Conservation (phyloP, 257 asterid genomes). For the Solanum bulbocastanum region DNA sequence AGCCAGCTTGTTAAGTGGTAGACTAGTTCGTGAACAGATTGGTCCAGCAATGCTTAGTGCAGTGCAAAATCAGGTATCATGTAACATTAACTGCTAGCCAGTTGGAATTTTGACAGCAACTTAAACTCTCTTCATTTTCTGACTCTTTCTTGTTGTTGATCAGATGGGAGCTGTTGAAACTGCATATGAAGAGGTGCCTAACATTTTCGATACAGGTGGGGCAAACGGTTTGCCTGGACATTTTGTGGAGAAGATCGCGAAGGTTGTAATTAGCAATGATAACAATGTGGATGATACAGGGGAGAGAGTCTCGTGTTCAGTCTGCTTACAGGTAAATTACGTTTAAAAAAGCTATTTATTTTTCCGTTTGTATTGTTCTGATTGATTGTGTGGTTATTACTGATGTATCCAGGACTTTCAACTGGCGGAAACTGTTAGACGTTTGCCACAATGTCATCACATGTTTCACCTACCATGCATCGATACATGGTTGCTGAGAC, state of each 20-base stretch:
- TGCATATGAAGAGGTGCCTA: conserved; percentile 47
- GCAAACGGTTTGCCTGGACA: conserved; percentile 60
- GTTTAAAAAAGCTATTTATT: neutral
- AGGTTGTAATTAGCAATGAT: conserved; percentile 38
- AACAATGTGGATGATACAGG: conserved; percentile 53
- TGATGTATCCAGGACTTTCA: conserved; percentile 46
- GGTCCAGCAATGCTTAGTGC: conserved; percentile 94
- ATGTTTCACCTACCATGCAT: conserved; percentile 76
- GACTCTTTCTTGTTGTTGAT: neutral
- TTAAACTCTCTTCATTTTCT: neutral
- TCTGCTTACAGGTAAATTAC: conserved; percentile 61
- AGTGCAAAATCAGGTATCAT: conserved; percentile 68
- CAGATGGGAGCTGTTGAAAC: conserved; percentile 77
- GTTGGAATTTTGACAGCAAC: neutral
- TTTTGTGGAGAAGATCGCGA: conserved; percentile 62
- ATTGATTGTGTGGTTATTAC: neutral
- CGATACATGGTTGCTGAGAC: conserved; percentile 73
- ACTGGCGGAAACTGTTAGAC: conserved; percentile 56
- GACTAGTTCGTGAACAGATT: conserved; percentile 80
- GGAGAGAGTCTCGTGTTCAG: conserved; percentile 69
- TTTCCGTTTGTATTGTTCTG: neutral
- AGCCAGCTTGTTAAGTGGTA: conserved; percentile 68
- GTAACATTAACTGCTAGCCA: neutral
- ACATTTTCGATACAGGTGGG: conserved; percentile 74
- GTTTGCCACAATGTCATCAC: conserved; percentile 71